Evolutionary conservation across 2,329 filamentous ascomycete species (phyloP).

Genomic region (Neobulgaria alba): DNA sequence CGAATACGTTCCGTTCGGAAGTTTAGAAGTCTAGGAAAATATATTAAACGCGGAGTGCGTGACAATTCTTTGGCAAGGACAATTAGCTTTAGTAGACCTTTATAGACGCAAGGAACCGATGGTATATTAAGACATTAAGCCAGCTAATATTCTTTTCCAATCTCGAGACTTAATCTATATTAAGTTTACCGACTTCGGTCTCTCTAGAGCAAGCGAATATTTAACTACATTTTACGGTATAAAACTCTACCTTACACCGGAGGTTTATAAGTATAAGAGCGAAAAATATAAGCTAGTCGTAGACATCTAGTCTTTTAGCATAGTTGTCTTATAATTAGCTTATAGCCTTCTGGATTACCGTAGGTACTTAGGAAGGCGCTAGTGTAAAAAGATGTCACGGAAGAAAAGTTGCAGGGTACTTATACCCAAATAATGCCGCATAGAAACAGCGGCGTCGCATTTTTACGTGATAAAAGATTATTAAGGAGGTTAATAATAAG

Average conservation of each 20-base stretch:
- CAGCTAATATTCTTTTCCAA: conserved; percentile 13
- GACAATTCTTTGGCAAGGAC: conserved; percentile 10
- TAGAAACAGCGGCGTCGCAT: no score
- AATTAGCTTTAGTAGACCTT: conserved; percentile 10
- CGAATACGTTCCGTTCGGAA: conserved; percentile 13
- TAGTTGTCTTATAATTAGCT: conserved; percentile 3
- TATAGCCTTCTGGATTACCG: conserved; percentile 2
- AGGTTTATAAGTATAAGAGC: conserved; percentile 44
- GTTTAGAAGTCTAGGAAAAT: conserved; percentile 4
- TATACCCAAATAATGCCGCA: no score
- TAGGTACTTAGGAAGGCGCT: conserved; percentile 1
- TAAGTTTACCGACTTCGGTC: conserved; percentile 17
- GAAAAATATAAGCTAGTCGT: neutral
- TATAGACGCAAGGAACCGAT: conserved; percentile 3
- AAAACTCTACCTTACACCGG: conserved; percentile 90
- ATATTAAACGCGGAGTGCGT: conserved; percentile 3
- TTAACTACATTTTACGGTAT: conserved; percentile 86
- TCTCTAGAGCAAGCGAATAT: conserved; percentile 64
- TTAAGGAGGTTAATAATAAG: neutral
- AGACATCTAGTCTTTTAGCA: conserved; percentile 5
- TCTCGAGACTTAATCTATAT: conserved; percentile 46
- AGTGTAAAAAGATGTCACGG: conserved; percentile 2
- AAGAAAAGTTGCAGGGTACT: no score
- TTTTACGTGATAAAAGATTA: neutral
- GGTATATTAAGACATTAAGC: conserved; percentile 14